Percentiles rank a stretch among this genome's conserved stretches.
These are phyloP conservation scores for Fusarium proliferatum DNA, from an alignment of 2,329 filamentous ascomycete genomes.

Conservation along the genomic window DNA sequence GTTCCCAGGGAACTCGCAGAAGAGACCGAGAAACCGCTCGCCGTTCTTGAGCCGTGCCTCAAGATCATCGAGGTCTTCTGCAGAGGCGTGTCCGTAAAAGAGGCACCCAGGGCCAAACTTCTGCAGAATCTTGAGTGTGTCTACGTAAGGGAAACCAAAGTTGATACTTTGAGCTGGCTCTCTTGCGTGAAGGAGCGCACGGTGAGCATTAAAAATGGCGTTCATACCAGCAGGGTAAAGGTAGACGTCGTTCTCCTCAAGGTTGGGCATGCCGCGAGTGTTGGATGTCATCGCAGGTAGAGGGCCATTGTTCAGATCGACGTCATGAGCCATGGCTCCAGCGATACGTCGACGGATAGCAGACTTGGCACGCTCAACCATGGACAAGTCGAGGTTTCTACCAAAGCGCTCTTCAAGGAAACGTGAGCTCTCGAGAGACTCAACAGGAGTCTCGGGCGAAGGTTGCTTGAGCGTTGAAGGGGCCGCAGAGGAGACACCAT, in stretches of 20 bases:
- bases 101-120: conserved; percentile 92
- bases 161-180: conserved; percentile 81
- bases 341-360: conserved; percentile 90
- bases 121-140: conserved; percentile 92
- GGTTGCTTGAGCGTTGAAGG: conserved; percentile 22
- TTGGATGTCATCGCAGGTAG: conserved; percentile 52
- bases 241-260: conserved; percentile 88
- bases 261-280: conserved; percentile 68
- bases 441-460: conserved; percentile 45
- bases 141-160: conserved; percentile 97
- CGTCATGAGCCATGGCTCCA: conserved; percentile 80
- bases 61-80: conserved; percentile 84
- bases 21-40: conserved; percentile 83
- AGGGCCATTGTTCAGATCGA: conserved; percentile 58
- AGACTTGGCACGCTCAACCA: conserved; percentile 83
- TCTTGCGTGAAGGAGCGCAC: conserved; percentile 73
- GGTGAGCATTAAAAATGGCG: conserved; percentile 90
- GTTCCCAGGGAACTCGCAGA: conserved; percentile 96
- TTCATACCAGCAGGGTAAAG: conserved; percentile 94
- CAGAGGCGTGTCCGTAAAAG: conserved; percentile 86
- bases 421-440: conserved; percentile 73
- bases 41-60: conserved; percentile 77
- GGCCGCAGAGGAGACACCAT: conserved; percentile 27
- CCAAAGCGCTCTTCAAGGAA: conserved; percentile 97
- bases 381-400: conserved; percentile 83